Percentiles rank a stretch among this genome's conserved stretches.
Conservation (phyloP, 2,329 filamentous ascomycete species). For the Hymenoscyphus scutula region DNA sequence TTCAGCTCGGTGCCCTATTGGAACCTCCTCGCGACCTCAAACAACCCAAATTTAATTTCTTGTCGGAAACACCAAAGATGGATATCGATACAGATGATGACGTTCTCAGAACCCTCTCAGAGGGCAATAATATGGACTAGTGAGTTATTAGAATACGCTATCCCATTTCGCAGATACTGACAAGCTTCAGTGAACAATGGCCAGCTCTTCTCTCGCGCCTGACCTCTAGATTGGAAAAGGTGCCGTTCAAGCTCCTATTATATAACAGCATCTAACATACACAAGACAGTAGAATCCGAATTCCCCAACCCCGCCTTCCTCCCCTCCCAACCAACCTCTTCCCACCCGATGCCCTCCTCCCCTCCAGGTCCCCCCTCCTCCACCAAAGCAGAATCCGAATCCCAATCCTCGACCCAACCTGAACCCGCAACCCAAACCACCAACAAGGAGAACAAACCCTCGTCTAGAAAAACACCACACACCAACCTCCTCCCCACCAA, state of each 20-base stretch:
- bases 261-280: slow-evolving; percentile 1
- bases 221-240: slow-evolving; percentile 39
- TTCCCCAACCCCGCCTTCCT: slow-evolving; percentile 44
- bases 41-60: slow-evolving; percentile 11
- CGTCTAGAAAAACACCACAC: slow-evolving; percentile 39
- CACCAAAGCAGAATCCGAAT: slow-evolving; percentile 31
- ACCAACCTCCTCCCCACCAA: slow-evolving; percentile 62
- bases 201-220: slow-evolving; percentile 40
- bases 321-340: slow-evolving; percentile 43
- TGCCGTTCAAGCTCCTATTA: slow-evolving; percentile 11
- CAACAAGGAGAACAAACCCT: slow-evolving; percentile 64
- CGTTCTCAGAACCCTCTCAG: slow-evolving; percentile 42
- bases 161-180: slow-evolving; percentile 11
- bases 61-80: slow-evolving; percentile 44
- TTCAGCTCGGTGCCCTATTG: not conserved
- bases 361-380: slow-evolving; percentile 48
- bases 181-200: slow-evolving; percentile 39
- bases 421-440: slow-evolving; percentile 48
- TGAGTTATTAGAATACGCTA: slow-evolving; percentile 39
- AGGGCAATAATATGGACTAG: slow-evolving; percentile 54
- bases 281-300: slow-evolving; percentile 24
- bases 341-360: slow-evolving; percentile 50
- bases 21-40: not conserved
- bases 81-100: slow-evolving; percentile 53
- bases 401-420: slow-evolving; percentile 16